Evolutionary conservation across 73 alveolate species (phyloP), one percentile per base, ranked within the genome.

Genomic region (Paramecium pentaurelia): DNA sequence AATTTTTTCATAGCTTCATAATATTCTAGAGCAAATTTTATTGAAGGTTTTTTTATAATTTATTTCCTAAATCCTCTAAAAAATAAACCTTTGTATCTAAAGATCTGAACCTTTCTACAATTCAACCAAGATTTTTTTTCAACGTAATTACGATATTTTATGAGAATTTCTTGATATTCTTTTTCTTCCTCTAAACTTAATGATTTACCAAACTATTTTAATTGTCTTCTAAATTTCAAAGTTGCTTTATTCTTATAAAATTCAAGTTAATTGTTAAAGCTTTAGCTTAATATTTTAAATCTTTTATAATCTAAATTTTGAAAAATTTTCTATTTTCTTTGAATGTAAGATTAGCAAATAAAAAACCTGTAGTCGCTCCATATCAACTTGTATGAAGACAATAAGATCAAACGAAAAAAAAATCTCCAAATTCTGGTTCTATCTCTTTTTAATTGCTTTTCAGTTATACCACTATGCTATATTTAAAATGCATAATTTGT

Each of bases 1-100:
- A 80, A 14, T 44, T 20, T 32, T 12, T 27, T 45, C 73, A 42
- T 80, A 5, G 64, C 58, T 20, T 40, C 58, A 25, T 80, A 80
- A 49, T 45, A 80, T 6, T 80, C 91, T 27, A 22, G 25, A 5
- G 58, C 51, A 42, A 27, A 32, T 25, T 80, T 80, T 2, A 80
- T 18, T 3, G 91, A 42, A 32, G 77, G 38, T 44, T 80, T 25
- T 34, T 47, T 40, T 45, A 11, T 20, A 2, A 18, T 47, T 44
- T 73, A 44, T 80, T 80, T 80, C n/a, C 91, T 45, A 45, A 45
- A 80, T 45, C 91, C 75, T 42, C 51, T 11, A 47, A 80, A 80
- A 16, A 34, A 80, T 20, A 80, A 16, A 0, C 91, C 91, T 47
- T 80, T 80, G 10, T 38, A 42, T 45, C 58, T n/a, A 25, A 80